These are phyloP conservation scores for Actinomortierella ambigua DNA, from an alignment of 371 early-diverging fungal genomes.

Conservation along the genomic window DNA sequence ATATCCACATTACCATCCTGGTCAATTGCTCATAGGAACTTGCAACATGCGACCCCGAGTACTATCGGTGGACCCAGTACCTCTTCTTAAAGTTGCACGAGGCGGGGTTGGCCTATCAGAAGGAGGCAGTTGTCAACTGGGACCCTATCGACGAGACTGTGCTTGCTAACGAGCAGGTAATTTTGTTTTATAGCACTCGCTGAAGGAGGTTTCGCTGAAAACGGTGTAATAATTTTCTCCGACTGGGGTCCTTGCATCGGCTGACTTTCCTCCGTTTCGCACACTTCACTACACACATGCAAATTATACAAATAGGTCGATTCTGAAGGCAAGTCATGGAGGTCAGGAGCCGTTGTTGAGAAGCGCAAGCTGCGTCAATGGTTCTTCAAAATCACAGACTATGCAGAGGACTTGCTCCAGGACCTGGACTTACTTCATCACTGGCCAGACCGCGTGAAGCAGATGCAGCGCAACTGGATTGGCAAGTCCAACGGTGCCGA, in stretches of 20 bases:
- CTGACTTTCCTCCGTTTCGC: not conserved
- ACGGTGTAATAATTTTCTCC: not conserved
- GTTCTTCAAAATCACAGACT: constrained; percentile 89
- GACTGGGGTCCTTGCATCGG: not conserved
- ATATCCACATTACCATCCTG: too few species aligned
- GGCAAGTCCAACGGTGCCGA: constrained; percentile 87
- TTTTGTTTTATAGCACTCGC: not conserved
- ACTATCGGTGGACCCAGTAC: constrained; percentile 93
- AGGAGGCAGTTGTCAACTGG: constrained; percentile 94
- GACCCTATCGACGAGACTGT: constrained; percentile 96
- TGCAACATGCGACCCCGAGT: constrained; percentile 83
- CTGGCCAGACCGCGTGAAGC: constrained; percentile 92
- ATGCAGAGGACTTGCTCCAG: constrained; percentile 80
- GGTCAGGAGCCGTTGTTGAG: constrained; percentile 95
- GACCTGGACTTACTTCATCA: constrained; percentile 74
- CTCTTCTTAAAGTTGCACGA: constrained; percentile 81
- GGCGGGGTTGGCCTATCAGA: constrained; percentile 85
- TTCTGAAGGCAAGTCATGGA: constrained; percentile 85
- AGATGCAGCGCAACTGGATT: constrained; percentile 95
- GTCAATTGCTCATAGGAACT: constrained; percentile 71
- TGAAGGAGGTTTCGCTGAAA: not conserved
- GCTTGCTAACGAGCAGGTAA: constrained; percentile 92
- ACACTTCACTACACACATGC: too few species aligned
- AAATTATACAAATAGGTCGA: constrained; percentile 66
- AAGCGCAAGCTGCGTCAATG: constrained; percentile 86